phyloP scores from a whole-genome alignment of 2,329 filamentous ascomycete species.

The Aspergillus eucalypticola region DNA sequence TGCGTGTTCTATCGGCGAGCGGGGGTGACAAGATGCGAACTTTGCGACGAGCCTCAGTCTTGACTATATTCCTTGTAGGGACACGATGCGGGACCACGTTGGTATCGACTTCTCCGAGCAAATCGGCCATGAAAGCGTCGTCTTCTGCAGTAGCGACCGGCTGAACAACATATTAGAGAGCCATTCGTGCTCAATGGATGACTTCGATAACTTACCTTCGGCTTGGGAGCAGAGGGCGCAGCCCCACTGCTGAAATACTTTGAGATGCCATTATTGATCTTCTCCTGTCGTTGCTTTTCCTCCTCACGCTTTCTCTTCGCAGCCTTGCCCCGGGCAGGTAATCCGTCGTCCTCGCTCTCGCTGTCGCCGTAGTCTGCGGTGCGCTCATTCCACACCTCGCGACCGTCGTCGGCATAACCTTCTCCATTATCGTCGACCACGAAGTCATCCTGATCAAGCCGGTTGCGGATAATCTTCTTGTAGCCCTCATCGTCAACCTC shows the following conservation, averaged over 20 bases:
- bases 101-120: constrained; percentile 84
- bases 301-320: constrained; percentile 86
- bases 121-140: constrained; percentile 78
- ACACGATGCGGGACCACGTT: constrained; percentile 63
- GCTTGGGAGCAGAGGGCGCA: constrained; percentile 63
- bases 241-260: constrained; percentile 88
- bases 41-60: constrained; percentile 75
- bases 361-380: constrained; percentile 57
- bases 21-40: constrained; percentile 78
- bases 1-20: constrained; percentile 54
- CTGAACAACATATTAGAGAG: constrained; percentile 46
- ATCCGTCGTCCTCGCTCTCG: constrained; percentile 76
- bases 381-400: constrained; percentile 87
- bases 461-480: constrained; percentile 88
- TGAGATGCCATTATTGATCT: constrained; percentile 86
- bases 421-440: constrained; percentile 98
- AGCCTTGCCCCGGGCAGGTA: constrained; percentile 61
- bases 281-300: constrained; percentile 79
- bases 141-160: constrained; percentile 80
- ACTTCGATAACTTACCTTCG: constrained; percentile 63
- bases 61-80: constrained; percentile 63
- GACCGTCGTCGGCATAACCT: constrained; percentile 91
- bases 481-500: constrained; percentile 96
- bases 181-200: neutral
- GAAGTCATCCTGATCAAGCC: constrained; percentile 93